Base-by-base conservation (phyloP, 2,329 filamentous ascomycete genomes). In the Monosporascus sp. region DNA sequence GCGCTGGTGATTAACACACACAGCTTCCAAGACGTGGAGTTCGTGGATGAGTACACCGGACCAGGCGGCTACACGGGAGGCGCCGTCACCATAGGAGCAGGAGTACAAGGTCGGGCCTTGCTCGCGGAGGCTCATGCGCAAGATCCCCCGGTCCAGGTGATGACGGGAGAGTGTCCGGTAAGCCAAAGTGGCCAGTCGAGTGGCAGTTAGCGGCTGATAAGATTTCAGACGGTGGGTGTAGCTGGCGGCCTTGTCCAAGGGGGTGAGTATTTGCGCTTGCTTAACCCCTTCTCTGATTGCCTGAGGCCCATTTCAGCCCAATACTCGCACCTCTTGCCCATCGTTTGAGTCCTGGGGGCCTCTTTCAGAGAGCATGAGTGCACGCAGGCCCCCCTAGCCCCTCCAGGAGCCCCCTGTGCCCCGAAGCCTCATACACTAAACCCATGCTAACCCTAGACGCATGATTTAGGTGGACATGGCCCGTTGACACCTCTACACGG, bases 191-290 rank as follows among this genome's bases (percentile, higher is more conserved):
- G 41, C 50, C 19, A 63, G 3, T 48, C 52, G 27, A 19, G 5
- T 27, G 17, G 24, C 6, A 52, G 31, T 11, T 43, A 5, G 26
- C 19, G 41, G 35, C 51, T 60, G 45, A 62, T 7, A 24, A 44
- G 20, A 11, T 24, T n/a, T 26, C 52, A 69, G 76, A 75, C 78
- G 1, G 82, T 86, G 3, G 82, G 82, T 8, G 63, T 83, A 14
- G 77, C 80, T 1, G 84, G 84, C n/a, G 84, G 83, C 2, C 84
- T 81, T 54, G 75, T 75, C 1, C 79, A 83, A 64, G 82, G 81
- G 5, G 83, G 80, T 14, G 17, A 46, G 43, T 35, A 14, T 35
- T 11, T 35, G 31, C 9, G 31, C 5, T 35, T 35, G 31, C 31
- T 35, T 35, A 35, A 35, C 9, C 31, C 31, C 3, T 62, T 67